A percentile compares a stretch with the other conserved stretches of the same genome.
Evolutionary conservation across 177 flowering plant species (phyloP).

Genomic region (Telopea speciosissima): DNA sequence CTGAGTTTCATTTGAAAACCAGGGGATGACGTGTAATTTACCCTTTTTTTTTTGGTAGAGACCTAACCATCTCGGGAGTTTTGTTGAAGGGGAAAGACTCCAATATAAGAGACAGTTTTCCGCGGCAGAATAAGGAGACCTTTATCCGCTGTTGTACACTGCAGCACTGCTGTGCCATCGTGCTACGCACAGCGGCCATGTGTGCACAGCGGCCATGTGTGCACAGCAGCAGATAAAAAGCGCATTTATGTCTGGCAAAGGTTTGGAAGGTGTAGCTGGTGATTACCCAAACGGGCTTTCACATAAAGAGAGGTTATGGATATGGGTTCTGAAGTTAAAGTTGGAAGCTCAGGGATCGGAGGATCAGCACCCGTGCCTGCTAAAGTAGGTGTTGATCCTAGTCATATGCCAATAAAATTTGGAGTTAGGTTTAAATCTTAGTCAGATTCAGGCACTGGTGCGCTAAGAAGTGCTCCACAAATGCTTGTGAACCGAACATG

Average conservation of each 20-base stretch:
- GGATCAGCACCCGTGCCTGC: slow-evolving; percentile 38
- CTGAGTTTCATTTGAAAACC: no score
- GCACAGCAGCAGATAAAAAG: no score
- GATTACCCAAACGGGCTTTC: slow-evolving; percentile 28
- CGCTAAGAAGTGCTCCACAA: slow-evolving; percentile 31
- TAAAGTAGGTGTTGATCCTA: slow-evolving; percentile 30
- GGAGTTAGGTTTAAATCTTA: slow-evolving; percentile 25
- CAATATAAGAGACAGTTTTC: slow-evolving; percentile 25
- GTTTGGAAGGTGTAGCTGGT: slow-evolving; percentile 25
- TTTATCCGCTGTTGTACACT: no score
- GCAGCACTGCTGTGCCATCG: no score
- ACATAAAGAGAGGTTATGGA: slow-evolving; percentile 32
- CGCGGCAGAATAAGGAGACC: slow-evolving; percentile 33
- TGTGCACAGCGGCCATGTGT: no score
- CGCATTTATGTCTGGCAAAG: slow-evolving; percentile 19
- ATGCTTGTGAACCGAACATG: slow-evolving; percentile 22
- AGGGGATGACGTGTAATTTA: no score
- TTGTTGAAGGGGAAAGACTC: slow-evolving; percentile 31
- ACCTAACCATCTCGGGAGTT: slow-evolving; percentile 33
- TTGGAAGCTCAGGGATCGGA: slow-evolving; percentile 37
- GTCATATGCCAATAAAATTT: slow-evolving; percentile 27
- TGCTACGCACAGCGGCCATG: no score
- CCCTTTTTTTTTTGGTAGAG: no score
- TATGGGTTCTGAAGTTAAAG: slow-evolving; percentile 30
- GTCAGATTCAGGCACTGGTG: slow-evolving; percentile 30